Base-by-base conservation (phyloP, 1,139 yeast genomes). In the Yamadazyma diddensiae region DNA sequence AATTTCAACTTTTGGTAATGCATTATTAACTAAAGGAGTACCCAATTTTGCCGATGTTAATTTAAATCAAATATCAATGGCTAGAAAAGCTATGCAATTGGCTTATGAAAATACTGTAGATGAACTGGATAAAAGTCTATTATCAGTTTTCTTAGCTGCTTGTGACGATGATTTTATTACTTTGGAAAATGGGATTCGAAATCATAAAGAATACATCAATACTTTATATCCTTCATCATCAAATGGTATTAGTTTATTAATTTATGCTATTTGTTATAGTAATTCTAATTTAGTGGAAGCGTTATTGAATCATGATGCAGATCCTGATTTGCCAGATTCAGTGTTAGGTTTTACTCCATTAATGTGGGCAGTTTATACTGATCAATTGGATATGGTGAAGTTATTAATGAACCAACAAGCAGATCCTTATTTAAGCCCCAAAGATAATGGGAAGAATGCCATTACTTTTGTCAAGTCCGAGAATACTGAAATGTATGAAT, bases 251-350 rank as follows among this genome's bases (percentile, higher is more conserved):
- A 61, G 74, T 0, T 72, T 79, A 1, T 57, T 78, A 44, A 62
- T 76, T 1, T 74, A 66, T 47, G 74, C 81, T 9, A 62, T 77
- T 16, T 73, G 75, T 34, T 76, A 75, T 42, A 62, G 68, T 35
- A 63, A 76, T 28, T 38, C 46, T 5, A 65, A 57, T 5, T 54
- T 71, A 15, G 70, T 64, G 2, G 81, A 77, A 31, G 42, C 68
- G 3, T 52, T 79, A 21, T 46, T 70, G 21, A 46, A 44, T 24
- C 59, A 57, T 34, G 43, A 49, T 6, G 70, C 63, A 1, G 72
- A 69, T 39, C 70, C 70, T 2, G 73, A 69, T 39, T 30, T 50
- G 15, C 38, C 45, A 21, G 76, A 70, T 38, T 52, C 65, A 1
- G 36, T 63, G 6, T 47, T 58, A 18, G 36, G 55, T 21, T 55